Percentiles rank a stretch among this genome's conserved stretches.
These are phyloP conservation scores for Fusarium sp. DNA, from an alignment of 2,329 filamentous ascomycete genomes.

Conservation along the genomic window DNA sequence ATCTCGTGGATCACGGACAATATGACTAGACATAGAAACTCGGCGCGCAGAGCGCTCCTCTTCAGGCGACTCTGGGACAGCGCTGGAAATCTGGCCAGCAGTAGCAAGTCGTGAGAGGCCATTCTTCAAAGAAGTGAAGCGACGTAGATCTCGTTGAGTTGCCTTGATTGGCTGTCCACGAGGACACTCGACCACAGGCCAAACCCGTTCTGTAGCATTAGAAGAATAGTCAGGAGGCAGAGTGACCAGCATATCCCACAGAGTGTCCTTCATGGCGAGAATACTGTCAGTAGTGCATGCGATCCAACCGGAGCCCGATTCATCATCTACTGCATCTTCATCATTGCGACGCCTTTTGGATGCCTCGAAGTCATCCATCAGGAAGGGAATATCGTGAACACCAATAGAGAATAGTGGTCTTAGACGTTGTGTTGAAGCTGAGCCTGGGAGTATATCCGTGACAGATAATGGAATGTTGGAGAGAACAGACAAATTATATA, in stretches of 20 bases:
- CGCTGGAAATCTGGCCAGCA: slow-evolving; percentile 37
- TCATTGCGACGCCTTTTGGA: slow-evolving; percentile 56
- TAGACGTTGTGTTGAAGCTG: slow-evolving; percentile 73
- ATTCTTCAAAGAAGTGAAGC: slow-evolving; percentile 77
- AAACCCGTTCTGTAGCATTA: slow-evolving; percentile 71
- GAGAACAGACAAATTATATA: slow-evolving; percentile 94
- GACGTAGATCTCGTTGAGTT: slow-evolving; percentile 88
- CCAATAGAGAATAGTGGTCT: slow-evolving; percentile 92
- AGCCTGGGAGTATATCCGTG: slow-evolving; percentile 74
- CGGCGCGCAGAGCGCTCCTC: slow-evolving; percentile 48
- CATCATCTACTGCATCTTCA: slow-evolving; percentile 58
- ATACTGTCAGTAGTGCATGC: slow-evolving; percentile 97
- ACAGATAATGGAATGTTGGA: slow-evolving; percentile 86
- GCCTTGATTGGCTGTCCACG: slow-evolving; percentile 79
- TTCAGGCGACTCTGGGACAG: slow-evolving; percentile 48
- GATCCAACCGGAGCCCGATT: slow-evolving; percentile 79
- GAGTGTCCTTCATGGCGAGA: slow-evolving; percentile 83
- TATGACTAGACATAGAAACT: slow-evolving; percentile 47
- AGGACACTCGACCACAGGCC: slow-evolving; percentile 80
- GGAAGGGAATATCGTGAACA: slow-evolving; percentile 88
- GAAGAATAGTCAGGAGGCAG: slow-evolving; percentile 75
- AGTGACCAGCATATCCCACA: slow-evolving; percentile 92
- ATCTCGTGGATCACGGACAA: slow-evolving; percentile 57
- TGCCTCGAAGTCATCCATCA: slow-evolving; percentile 72
- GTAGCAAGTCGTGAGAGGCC: slow-evolving; percentile 68